Evolutionary conservation across 768 basidiomycete genomes (phyloP).

Genomic region (Xerocomus potaroensis): DNA sequence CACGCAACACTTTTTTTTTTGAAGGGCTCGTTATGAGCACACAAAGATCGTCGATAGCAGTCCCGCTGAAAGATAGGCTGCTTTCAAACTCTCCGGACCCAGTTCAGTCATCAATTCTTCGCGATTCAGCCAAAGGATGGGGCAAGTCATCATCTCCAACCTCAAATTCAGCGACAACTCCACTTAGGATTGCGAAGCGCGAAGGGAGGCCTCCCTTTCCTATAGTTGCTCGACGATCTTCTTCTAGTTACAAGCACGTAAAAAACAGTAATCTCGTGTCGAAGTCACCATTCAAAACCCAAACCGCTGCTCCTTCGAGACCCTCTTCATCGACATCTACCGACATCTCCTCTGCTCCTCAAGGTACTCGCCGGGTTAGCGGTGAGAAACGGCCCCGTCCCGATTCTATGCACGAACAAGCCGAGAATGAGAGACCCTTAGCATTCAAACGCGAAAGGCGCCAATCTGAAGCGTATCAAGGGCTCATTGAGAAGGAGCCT

Average conservation of each 20-base stretch:
- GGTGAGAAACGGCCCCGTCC: slow-evolving; percentile 78
- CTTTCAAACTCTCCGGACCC: slow-evolving; percentile 60
- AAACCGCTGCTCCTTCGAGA: slow-evolving; percentile 46
- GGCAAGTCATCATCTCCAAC: slow-evolving; percentile 36
- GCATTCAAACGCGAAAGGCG: slow-evolving; percentile 67
- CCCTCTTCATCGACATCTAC: slow-evolving; percentile 15
- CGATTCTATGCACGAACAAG: slow-evolving; percentile 63
- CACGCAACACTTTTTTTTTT: background rate
- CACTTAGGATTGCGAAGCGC: slow-evolving; percentile 72
- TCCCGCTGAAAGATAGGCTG: slow-evolving; percentile 56
- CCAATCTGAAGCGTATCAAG: slow-evolving; percentile 71
- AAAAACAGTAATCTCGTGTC: slow-evolving; percentile 75
- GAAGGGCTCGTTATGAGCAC: slow-evolving; percentile 26
- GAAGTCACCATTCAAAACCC: slow-evolving; percentile 81
- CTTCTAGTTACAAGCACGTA: slow-evolving; percentile 77
- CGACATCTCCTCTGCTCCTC: slow-evolving; percentile 9
- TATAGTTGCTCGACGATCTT: slow-evolving; percentile 63
- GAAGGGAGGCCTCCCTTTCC: slow-evolving; percentile 45
- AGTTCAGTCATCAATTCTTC: slow-evolving; percentile 58
- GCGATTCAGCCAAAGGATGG: slow-evolving; percentile 66
- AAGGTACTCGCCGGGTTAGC: slow-evolving; percentile 49
- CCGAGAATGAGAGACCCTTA: slow-evolving; percentile 69
- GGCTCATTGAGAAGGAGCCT: slow-evolving; percentile 68
- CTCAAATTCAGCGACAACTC: slow-evolving; percentile 43
- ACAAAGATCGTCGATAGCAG: slow-evolving; percentile 29